These are phyloP conservation scores for Oryza meridionalis DNA, from an alignment of 176 grass and related monocot genomes.

Conservation along the genomic window DNA sequence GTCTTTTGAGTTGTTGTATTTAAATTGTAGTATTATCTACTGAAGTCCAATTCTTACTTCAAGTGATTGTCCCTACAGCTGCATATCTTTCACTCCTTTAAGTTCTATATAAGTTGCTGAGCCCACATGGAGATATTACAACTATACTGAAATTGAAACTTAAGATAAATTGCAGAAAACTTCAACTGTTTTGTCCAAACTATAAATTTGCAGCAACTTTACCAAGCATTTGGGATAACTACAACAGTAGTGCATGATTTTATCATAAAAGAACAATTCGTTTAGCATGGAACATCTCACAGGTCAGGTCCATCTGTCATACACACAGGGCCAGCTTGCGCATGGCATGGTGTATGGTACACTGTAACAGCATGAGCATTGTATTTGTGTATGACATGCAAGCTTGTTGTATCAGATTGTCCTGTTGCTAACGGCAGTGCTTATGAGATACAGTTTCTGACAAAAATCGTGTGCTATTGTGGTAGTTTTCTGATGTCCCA, in stretches of 20 bases:
- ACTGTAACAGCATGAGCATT: neutral
- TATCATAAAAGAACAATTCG: neutral
- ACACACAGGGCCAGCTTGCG: neutral
- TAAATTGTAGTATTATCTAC: conserved; percentile 14
- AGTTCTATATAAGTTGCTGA: neutral
- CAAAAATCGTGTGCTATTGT: neutral
- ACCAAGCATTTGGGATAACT: neutral
- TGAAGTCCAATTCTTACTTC: conserved; percentile 18
- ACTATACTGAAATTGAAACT: neutral
- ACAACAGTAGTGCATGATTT: neutral
- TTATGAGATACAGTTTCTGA: neutral
- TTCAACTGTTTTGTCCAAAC: neutral
- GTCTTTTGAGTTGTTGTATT: conserved; percentile 31
- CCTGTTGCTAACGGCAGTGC: neutral
- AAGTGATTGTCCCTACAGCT: neutral
- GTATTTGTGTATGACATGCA: neutral
- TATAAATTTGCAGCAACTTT: neutral
- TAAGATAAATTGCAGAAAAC: neutral
- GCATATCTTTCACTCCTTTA: neutral
- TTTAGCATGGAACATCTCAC: neutral
- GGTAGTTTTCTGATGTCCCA: neutral
- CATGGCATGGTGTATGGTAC: neutral
- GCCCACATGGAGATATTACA: neutral
- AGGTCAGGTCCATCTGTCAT: neutral
- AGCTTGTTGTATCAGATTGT: neutral